Evolutionary conservation across 495 filamentous ascomycete genomes (phyloP).

Genomic region (Penicillium pancosmium): DNA sequence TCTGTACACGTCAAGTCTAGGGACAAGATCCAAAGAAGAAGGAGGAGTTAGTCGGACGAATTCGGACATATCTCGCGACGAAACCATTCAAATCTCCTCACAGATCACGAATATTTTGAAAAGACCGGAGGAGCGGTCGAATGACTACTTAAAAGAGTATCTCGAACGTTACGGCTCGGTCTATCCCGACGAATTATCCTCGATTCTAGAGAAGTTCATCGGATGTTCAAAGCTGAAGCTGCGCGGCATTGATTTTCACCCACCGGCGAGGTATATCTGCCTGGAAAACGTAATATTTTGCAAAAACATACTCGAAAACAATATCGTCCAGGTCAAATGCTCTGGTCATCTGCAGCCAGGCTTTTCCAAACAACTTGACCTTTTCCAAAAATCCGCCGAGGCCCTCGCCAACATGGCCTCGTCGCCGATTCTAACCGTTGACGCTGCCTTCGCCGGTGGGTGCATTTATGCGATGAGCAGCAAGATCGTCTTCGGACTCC

Average conservation of each 20-base stretch:
- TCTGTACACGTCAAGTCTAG: neutral
- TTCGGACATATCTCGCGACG: neutral
- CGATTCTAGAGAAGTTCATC: constrained; percentile 1
- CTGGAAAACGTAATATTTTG: neutral
- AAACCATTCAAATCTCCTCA: neutral
- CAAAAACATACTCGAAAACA: constrained; percentile 12
- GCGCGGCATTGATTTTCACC: constrained; percentile 1
- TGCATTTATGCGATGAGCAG: constrained; percentile 6
- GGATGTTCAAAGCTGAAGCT: constrained; percentile 6
- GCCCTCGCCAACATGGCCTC: constrained; percentile 1
- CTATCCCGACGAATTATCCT: too few relatives aligned
- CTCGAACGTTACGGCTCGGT: neutral
- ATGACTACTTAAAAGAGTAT: neutral
- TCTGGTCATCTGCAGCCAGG: neutral
- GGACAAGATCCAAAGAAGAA: neutral
- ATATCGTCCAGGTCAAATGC: neutral
- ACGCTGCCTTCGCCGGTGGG: constrained; percentile 2
- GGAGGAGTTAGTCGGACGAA: neutral
- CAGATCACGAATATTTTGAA: neutral
- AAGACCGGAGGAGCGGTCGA: neutral
- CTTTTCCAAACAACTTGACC: neutral
- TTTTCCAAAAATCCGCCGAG: constrained; percentile 5
- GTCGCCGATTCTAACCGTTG: neutral
- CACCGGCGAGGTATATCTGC: neutral
- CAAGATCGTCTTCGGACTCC: neutral